Conservation (phyloP, 139 green algal genomes). For the Chlamydomonas eustigma region DNA sequence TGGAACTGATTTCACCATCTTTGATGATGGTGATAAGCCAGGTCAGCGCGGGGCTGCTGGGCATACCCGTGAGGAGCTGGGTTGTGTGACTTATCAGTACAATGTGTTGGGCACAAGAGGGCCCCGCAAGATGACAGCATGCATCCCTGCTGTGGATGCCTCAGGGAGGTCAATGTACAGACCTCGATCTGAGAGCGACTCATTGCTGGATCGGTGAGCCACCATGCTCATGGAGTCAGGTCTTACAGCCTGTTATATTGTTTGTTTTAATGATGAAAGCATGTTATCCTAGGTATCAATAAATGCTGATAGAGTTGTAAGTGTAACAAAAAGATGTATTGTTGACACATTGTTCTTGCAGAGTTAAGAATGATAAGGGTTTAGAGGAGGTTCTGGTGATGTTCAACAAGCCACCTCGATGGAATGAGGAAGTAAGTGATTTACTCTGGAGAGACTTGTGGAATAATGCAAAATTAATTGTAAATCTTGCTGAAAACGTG, state of each 20-base stretch:
- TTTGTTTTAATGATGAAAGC: too few relatives aligned
- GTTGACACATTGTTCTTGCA: too few relatives aligned
- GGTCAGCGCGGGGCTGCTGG: slow-evolving; percentile 24
- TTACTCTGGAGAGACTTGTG: too few relatives aligned
- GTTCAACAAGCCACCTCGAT: slow-evolving; percentile 91
- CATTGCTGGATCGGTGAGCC: slow-evolving; percentile 39
- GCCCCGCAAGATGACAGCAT: slow-evolving; percentile 82
- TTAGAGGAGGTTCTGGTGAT: slow-evolving; percentile 55
- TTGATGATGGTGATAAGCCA: slow-evolving; percentile 64
- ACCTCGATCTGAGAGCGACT: slow-evolving; percentile 24
- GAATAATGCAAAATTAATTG: too few relatives aligned
- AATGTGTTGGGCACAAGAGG: slow-evolving; percentile 93
- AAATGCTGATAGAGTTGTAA: too few relatives aligned
- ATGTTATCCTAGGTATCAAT: too few relatives aligned
- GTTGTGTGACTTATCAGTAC: slow-evolving; percentile 74
- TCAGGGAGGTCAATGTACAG: slow-evolving; percentile 23
- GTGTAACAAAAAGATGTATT: too few relatives aligned
- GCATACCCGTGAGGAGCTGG: slow-evolving; percentile 59
- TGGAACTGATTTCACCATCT: slow-evolving; percentile 88
- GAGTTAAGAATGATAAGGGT: slow-evolving; percentile 17
- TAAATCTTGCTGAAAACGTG: too few relatives aligned
- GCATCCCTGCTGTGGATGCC: slow-evolving; percentile 56
- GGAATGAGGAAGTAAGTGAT: slow-evolving; percentile 85
- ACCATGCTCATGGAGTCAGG: not conserved
- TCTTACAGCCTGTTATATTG: too few relatives aligned